Conservation (phyloP, 2,329 filamentous ascomycete genomes). For the Immersiporthe knoxdaviesiana region DNA sequence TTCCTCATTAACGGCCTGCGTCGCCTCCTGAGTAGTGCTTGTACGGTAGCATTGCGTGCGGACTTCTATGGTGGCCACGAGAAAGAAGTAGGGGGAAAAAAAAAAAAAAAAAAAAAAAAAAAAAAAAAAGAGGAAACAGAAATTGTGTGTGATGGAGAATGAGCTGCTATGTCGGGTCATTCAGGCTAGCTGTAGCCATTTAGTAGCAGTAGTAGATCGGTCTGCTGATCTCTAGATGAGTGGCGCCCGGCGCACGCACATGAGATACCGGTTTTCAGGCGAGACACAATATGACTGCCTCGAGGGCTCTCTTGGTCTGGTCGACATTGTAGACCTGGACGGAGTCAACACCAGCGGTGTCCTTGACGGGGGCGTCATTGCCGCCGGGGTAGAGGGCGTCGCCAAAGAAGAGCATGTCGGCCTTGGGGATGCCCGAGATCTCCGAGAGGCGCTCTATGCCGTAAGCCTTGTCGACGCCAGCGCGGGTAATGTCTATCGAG, state of each 20-base stretch:
- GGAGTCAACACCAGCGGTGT: conserved; percentile 27
- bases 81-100: too few species aligned
- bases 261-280: conserved; percentile 5
- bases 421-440: conserved; percentile 40
- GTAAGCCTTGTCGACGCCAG: conserved; percentile 45
- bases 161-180: not conserved
- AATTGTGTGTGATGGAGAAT: not conserved
- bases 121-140: too few species aligned
- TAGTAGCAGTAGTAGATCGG: not conserved
- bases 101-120: not conserved
- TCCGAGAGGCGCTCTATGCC: conserved; percentile 36
- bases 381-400: conserved; percentile 46
- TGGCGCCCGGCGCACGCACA: not conserved
- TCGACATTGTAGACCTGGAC: conserved; percentile 28
- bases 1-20: not conserved
- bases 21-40: not conserved
- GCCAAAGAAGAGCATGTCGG: conserved; percentile 46
- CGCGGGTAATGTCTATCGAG: conserved; percentile 44
- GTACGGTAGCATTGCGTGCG: not conserved
- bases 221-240: not conserved
- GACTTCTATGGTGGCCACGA: not conserved
- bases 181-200: not conserved
- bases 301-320: conserved; percentile 29
- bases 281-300: conserved; percentile 28
- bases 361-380: conserved; percentile 37